Evolutionary conservation across 257 asterid species (phyloP).

Genomic region (Lantana camara): DNA sequence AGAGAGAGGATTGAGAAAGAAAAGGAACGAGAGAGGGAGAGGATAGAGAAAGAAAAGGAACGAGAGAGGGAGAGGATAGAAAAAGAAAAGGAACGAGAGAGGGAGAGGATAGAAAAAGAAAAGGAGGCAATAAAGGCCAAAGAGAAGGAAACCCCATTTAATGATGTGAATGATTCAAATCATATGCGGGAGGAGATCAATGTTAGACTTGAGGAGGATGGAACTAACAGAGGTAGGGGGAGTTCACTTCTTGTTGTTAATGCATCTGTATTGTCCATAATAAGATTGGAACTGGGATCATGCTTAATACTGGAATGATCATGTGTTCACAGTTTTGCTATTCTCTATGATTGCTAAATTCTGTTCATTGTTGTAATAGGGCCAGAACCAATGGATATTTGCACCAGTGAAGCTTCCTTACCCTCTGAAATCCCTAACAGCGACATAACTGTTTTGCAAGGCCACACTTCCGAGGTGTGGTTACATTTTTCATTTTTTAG

Average conservation of each 20-base stretch:
- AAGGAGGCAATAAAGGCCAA: constrained; percentile 50
- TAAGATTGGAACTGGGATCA: background rate
- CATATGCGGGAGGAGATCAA: constrained; percentile 39
- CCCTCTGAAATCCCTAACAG: constrained; percentile 54
- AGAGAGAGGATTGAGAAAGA: constrained; percentile 45
- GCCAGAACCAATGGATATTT: constrained; percentile 71
- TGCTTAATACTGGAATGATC: background rate
- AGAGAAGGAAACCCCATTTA: constrained; percentile 60
- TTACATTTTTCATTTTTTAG: constrained; percentile 3
- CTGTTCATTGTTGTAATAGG: constrained; percentile 35
- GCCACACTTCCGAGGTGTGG: constrained; percentile 78
- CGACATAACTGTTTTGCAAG: constrained; percentile 61
- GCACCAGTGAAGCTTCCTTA: constrained; percentile 43
- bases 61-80: constrained; percentile 3
- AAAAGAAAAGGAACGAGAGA: constrained; percentile 36
- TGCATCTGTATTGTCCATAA: constrained; percentile 1
- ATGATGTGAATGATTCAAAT: constrained; percentile 40
- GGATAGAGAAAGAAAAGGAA: constrained; percentile 10
- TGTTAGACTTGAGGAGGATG: constrained; percentile 46
- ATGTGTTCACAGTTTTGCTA: constrained; percentile 1
- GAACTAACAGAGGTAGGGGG: constrained; percentile 45
- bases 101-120: constrained; percentile 46
- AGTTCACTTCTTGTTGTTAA: background rate
- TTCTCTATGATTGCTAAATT: constrained; percentile 10
- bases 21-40: constrained; percentile 42